A percentile compares a stretch with the other conserved stretches of the same genome.
These are phyloP conservation scores for Cladobotryum mycophilum DNA, from an alignment of 2,329 filamentous ascomycete genomes.

Conservation along the genomic window DNA sequence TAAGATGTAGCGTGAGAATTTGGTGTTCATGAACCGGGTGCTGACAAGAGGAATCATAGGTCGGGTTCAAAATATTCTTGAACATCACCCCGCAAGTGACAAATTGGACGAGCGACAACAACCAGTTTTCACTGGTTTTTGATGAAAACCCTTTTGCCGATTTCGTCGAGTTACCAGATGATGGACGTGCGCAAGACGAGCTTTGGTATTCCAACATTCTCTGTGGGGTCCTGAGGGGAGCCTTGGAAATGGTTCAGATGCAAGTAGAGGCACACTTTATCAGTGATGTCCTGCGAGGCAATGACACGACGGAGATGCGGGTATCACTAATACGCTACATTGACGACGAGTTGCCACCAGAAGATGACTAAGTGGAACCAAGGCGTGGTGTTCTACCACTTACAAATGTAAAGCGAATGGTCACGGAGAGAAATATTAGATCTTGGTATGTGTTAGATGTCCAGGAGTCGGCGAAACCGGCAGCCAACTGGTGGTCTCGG, in stretches of 20 bases:
- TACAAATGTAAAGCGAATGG: no score
- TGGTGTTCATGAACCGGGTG: background rate
- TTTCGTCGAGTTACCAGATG: slow-evolving; percentile 95
- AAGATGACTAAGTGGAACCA: slow-evolving; percentile 66
- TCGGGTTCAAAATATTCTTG: slow-evolving; percentile 98
- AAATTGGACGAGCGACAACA: slow-evolving; percentile 94
- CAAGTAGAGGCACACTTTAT: slow-evolving; percentile 96
- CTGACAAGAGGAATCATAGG: slow-evolving; percentile 43
- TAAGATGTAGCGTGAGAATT: slow-evolving; percentile 27
- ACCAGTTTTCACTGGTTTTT: slow-evolving; percentile 92
- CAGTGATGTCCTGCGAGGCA: slow-evolving; percentile 84
- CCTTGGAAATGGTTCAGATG: slow-evolving; percentile 99
- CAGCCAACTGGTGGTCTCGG: no score
- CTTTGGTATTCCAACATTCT: slow-evolving; percentile 98
- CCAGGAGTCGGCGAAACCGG: no score
- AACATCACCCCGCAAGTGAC: slow-evolving; percentile 91
- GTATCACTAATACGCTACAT: slow-evolving; percentile 89
- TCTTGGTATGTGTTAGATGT: no score
- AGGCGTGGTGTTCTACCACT: background rate
- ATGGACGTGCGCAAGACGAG: slow-evolving; percentile 91
- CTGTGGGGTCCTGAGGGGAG: slow-evolving; percentile 83
- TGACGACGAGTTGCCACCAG: slow-evolving; percentile 93
- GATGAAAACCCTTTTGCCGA: slow-evolving; percentile 96
- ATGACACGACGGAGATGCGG: slow-evolving; percentile 96
- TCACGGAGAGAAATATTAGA: no score